A percentile compares a stretch with the other conserved stretches of the same genome.
Evolutionary conservation across 2,329 filamentous ascomycete species (phyloP).

Genomic region (Fusarium proliferatum): DNA sequence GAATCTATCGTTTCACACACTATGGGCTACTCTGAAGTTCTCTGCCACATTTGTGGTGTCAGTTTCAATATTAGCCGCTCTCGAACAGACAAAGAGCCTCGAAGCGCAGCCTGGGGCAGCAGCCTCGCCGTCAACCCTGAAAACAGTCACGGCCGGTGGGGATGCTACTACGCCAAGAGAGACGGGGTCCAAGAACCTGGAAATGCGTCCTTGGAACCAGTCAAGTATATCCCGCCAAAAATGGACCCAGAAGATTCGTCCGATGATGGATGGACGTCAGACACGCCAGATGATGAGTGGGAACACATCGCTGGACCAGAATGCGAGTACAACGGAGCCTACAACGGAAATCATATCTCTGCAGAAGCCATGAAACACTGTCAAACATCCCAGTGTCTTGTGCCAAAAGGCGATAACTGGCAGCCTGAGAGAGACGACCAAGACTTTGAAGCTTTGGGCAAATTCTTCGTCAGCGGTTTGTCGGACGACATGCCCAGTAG

Average conservation of each 20-base stretch:
- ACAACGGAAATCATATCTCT: conserved; percentile 40
- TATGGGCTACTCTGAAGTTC: conserved; percentile 13
- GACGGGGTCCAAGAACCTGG: not conserved
- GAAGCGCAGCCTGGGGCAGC: conserved; percentile 23
- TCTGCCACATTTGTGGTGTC: conserved; percentile 25
- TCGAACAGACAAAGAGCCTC: conserved; percentile 36
- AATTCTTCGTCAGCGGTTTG: conserved; percentile 38
- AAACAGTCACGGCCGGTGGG: not conserved
- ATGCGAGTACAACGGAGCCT: conserved; percentile 25
- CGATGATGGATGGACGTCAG: not conserved
- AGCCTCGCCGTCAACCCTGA: not conserved
- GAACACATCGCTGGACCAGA: conserved; percentile 42
- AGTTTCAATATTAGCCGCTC: conserved; percentile 45
- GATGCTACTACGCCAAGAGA: conserved; percentile 7
- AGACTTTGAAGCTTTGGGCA: conserved; percentile 29
- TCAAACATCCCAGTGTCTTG: conserved; percentile 42
- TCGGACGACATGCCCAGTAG: conserved; percentile 25
- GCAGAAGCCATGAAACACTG: conserved; percentile 43
- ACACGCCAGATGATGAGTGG: not conserved
- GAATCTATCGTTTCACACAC: rapidly evolving
- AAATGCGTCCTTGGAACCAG: not conserved
- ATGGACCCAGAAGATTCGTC: not conserved
- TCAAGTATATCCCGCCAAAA: not conserved
- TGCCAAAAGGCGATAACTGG: conserved; percentile 33
- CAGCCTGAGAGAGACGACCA: conserved; percentile 20